phyloP scores from a whole-genome alignment of 306 rosid species.

The Lathyrus oleraceus region DNA sequence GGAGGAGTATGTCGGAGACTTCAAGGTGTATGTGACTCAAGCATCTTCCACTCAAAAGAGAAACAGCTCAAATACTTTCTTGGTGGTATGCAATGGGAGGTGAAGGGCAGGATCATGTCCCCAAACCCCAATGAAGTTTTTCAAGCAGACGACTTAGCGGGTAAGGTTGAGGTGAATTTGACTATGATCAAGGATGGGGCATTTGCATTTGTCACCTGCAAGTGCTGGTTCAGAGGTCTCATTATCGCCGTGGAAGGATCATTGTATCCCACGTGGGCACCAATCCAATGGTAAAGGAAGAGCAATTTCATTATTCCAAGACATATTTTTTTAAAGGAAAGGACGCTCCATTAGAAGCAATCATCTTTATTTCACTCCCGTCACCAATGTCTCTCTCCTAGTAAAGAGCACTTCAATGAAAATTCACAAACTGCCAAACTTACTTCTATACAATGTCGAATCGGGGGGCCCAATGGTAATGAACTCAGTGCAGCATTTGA shows the following conservation, averaged over 20 bases:
- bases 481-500: constrained; percentile 75
- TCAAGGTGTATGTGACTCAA: not conserved
- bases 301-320: not conserved
- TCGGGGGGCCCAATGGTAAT: constrained; percentile 75
- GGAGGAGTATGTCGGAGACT: not conserved
- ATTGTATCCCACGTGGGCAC: not conserved
- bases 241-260: not conserved
- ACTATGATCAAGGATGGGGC: not conserved
- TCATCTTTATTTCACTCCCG: constrained; percentile 18
- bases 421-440: constrained; percentile 42
- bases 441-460: constrained; percentile 62
- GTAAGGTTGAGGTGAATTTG: not conserved
- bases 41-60: not conserved
- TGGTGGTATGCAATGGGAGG: not conserved
- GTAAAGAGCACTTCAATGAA: constrained; percentile 18
- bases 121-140: not conserved
- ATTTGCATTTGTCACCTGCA: not conserved
- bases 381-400: not conserved
- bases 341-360: constrained; percentile 18
- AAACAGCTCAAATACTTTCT: not conserved
- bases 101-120: not conserved
- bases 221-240: not conserved
- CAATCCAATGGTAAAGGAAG: constrained; percentile 13
- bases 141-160: not conserved
- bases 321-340: constrained; percentile 7